Evolutionary conservation across 257 asterid species (phyloP).

Genomic region (Jacaranda mimosifolia): DNA sequence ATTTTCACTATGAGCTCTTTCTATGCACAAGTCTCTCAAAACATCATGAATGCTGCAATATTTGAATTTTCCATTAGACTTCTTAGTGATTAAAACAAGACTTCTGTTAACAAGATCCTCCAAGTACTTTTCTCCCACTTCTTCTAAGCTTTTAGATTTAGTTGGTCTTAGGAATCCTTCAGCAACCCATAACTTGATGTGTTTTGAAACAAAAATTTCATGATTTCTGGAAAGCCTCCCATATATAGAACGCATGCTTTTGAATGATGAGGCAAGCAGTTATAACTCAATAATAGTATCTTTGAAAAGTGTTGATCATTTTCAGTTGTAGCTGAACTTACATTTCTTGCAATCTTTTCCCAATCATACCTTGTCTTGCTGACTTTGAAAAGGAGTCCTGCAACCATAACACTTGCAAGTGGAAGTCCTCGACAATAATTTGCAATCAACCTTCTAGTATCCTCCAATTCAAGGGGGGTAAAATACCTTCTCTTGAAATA

Average conservation of each 20-base stretch:
- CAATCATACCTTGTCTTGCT: no score
- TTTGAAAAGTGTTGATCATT: no score
- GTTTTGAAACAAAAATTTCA: not conserved
- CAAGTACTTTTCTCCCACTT: slow-evolving; percentile 8
- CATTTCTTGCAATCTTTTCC: no score
- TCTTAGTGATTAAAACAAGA: not conserved
- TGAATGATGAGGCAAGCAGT: no score
- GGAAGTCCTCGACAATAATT: slow-evolving; percentile 22
- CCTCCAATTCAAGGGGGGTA: slow-evolving; percentile 1
- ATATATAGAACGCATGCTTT: not conserved
- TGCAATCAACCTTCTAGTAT: not conserved
- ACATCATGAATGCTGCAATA: no score
- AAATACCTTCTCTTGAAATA: slow-evolving; percentile 10
- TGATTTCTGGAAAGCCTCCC: slow-evolving; percentile 23
- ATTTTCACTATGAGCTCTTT: not conserved
- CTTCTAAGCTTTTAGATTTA: not conserved
- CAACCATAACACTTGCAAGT: slow-evolving; percentile 15
- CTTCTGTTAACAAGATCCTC: slow-evolving; percentile 4
- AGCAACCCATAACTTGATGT: not conserved
- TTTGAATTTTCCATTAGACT: not conserved
- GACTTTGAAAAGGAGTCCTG: not conserved
- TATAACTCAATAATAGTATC: no score
- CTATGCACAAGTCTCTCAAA: not conserved
- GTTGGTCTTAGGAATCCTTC: slow-evolving; percentile 4
- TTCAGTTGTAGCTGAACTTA: no score